Conservation (phyloP, 1,284 basidiomycete species). For the Phlebopus sp. region DNA sequence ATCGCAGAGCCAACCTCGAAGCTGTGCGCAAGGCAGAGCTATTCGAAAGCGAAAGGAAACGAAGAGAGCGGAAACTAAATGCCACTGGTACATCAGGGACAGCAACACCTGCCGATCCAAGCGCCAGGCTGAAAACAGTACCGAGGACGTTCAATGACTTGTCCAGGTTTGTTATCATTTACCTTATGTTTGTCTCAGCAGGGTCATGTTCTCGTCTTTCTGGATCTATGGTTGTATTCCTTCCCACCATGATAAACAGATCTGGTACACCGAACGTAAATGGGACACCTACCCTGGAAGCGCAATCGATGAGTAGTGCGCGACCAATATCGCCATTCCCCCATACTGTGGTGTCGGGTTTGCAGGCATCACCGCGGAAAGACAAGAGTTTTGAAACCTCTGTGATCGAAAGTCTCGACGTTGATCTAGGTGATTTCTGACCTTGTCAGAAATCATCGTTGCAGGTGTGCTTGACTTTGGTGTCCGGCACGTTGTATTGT, state of each 20-base stretch:
- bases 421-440: constrained; percentile 77
- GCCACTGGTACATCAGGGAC: constrained; percentile 41
- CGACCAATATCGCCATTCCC: constrained; percentile 45
- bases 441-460: constrained; percentile 3
- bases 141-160: constrained; percentile 49
- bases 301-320: constrained; percentile 22
- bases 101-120: constrained; percentile 54
- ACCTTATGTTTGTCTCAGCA: constrained; percentile 13
- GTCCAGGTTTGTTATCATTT: constrained; percentile 46
- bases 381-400: constrained; percentile 53
- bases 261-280: constrained; percentile 47
- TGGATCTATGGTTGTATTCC: background rate
- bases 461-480: constrained; percentile 1
- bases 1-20: constrained; percentile 78
- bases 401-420: constrained; percentile 65
- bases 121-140: constrained; percentile 58
- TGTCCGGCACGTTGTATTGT: background rate
- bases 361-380: constrained; percentile 24
- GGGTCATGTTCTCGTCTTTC: constrained; percentile 10
- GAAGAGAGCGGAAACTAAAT: constrained; percentile 60
- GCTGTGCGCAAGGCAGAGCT: constrained; percentile 76
- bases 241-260: constrained; percentile 29
- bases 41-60: constrained; percentile 60
- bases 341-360: constrained; percentile 24
- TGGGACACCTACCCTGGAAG: constrained; percentile 28